A percentile compares a stretch with the other conserved stretches of the same genome.
phyloP scores from a whole-genome alignment of 2,329 filamentous ascomycete genomes.

The Penicillium sp. region DNA sequence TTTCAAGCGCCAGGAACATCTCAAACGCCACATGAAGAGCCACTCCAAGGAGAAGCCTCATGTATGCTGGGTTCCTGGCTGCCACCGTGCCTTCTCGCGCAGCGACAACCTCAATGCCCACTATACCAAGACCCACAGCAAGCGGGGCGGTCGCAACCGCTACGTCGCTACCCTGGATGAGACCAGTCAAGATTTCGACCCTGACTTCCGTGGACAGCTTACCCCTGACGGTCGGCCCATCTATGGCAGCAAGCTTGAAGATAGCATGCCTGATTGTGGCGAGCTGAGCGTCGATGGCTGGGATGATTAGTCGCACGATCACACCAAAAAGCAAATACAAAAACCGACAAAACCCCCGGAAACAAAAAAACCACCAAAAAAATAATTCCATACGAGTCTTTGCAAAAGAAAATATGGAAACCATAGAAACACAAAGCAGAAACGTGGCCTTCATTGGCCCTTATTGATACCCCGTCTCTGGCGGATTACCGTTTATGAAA shows the following conservation, averaged over 20 bases:
- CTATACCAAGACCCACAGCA: slow-evolving; percentile 49
- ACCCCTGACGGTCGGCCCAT: slow-evolving; percentile 46
- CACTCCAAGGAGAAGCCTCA: slow-evolving; percentile 48
- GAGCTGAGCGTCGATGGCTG: slow-evolving; percentile 36
- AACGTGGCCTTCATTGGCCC: background rate
- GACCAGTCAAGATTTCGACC: slow-evolving; percentile 44
- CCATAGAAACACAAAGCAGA: background rate
- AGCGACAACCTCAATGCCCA: slow-evolving; percentile 50
- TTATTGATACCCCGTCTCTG: slow-evolving; percentile 27
- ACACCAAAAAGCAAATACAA: slow-evolving; percentile 7
- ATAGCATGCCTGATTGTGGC: slow-evolving; percentile 34
- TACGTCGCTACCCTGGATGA: slow-evolving; percentile 49
- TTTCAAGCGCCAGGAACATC: slow-evolving; percentile 52
- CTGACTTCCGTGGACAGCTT: slow-evolving; percentile 45
- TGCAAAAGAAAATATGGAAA: slow-evolving; percentile 11
- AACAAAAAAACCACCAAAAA: slow-evolving; percentile 8
- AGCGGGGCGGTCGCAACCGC: slow-evolving; percentile 46
- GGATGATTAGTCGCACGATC: slow-evolving; percentile 31
- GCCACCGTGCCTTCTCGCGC: slow-evolving; percentile 44
- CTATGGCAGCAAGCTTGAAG: slow-evolving; percentile 38
- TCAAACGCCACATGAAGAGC: slow-evolving; percentile 51
- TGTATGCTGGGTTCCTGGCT: slow-evolving; percentile 47
- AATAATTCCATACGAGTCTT: background rate
- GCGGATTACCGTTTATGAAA: slow-evolving; percentile 16
- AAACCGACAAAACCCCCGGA: background rate